Percentiles rank a stretch among this genome's conserved stretches.
phyloP scores from a whole-genome alignment of 2,329 filamentous ascomycete genomes.

The Xylaria sp. region DNA sequence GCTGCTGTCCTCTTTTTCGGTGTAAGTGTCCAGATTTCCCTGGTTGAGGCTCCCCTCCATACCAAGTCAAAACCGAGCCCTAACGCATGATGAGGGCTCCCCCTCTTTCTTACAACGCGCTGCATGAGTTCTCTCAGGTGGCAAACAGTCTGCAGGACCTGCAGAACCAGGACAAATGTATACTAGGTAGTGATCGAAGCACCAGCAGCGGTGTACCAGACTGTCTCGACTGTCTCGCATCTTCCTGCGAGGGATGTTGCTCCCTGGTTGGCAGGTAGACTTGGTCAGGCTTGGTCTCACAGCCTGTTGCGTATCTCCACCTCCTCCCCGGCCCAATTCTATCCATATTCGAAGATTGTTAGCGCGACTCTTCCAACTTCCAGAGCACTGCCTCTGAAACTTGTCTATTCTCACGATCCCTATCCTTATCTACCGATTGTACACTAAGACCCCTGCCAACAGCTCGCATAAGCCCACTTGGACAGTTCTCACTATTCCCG shows the following conservation, averaged over 20 bases:
- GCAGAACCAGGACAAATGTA: slow-evolving; percentile 9
- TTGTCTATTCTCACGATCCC: not conserved
- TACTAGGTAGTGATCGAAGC: slow-evolving; percentile 9
- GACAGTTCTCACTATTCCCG: not conserved
- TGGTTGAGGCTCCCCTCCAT: slow-evolving; percentile 12
- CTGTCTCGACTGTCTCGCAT: no score
- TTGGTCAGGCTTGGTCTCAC: not conserved
- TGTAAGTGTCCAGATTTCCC: slow-evolving; percentile 26
- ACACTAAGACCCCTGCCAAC: slow-evolving; percentile 8
- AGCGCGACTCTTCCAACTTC: not conserved
- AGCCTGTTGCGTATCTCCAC: not conserved
- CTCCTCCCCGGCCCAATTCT: slow-evolving; percentile 1
- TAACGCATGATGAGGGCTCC: slow-evolving; percentile 26
- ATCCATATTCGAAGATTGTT: not conserved
- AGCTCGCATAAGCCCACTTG: slow-evolving; percentile 16
- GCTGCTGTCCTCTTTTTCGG: slow-evolving; percentile 30
- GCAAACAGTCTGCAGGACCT: slow-evolving; percentile 4
- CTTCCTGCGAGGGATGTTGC: not conserved
- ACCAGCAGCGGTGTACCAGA: slow-evolving; percentile 19
- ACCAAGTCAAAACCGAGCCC: not conserved
- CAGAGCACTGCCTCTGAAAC: slow-evolving; percentile 8
- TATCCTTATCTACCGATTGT: no score
- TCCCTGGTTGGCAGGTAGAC: not conserved
- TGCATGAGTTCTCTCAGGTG: slow-evolving; percentile 21
- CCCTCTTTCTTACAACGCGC: slow-evolving; percentile 11